Conservation (phyloP, 306 rosid genomes). For the Rosa persica region DNA sequence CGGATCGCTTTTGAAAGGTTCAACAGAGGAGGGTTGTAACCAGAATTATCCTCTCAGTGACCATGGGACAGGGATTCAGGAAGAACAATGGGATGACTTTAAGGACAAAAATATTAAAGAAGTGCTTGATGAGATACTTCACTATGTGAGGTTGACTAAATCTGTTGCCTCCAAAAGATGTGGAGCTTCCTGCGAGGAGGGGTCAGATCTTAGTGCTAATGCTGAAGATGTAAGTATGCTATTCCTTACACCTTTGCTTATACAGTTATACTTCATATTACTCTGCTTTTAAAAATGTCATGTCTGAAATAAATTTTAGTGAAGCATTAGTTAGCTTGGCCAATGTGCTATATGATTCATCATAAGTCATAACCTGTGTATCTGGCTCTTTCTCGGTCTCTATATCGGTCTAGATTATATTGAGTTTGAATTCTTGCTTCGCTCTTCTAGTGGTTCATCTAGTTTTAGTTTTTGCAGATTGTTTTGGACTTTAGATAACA, state of each 20-base stretch:
- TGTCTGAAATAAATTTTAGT: background rate
- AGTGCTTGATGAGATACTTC: constrained; percentile 68
- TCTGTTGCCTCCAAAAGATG: constrained; percentile 50
- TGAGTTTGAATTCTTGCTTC: background rate
- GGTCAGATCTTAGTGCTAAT: constrained; percentile 37
- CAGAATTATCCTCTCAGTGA: constrained; percentile 23
- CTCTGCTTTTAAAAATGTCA: background rate
- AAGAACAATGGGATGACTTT: constrained; percentile 78
- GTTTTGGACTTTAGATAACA: background rate
- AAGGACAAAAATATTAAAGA: constrained; percentile 49
- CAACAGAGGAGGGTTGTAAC: constrained; percentile 30
- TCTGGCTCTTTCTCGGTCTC: background rate
- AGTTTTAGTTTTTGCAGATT: background rate
- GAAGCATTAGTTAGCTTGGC: background rate
- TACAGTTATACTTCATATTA: background rate
- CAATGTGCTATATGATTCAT: background rate
- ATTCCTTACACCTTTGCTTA: background rate
- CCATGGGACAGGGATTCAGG: constrained; percentile 32
- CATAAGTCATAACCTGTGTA: background rate
- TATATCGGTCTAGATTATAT: background rate
- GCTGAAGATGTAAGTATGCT: constrained; percentile 40
- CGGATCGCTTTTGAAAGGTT: constrained; percentile 33
- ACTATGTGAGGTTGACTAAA: constrained; percentile 51
- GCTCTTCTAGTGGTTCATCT: background rate
- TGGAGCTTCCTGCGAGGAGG: constrained; percentile 45